A percentile compares a stretch with the other conserved stretches of the same genome.
Conservation (phyloP, 1,139 yeast genomes). For the Geotrichum europaeum region DNA sequence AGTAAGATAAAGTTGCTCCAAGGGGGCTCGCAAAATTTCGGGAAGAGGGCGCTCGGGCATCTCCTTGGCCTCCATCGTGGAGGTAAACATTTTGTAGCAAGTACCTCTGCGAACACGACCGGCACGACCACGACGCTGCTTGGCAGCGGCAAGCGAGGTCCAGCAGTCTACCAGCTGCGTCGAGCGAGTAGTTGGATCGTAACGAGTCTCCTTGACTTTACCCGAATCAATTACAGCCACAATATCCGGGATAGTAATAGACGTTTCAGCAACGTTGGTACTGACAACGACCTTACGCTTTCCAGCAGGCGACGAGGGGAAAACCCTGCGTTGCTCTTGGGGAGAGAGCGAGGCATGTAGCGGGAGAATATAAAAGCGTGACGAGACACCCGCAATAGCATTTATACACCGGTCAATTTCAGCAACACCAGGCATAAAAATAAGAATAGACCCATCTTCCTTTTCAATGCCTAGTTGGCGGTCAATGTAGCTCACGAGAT, state of each 20-base stretch:
- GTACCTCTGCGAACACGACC: slow-evolving; percentile 85
- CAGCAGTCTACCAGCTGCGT: slow-evolving; percentile 72
- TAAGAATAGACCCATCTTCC: slow-evolving; percentile 66
- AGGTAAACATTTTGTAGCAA: slow-evolving; percentile 76
- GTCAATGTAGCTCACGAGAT: slow-evolving; percentile 52
- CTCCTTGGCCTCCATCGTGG: slow-evolving; percentile 45
- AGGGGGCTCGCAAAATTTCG: slow-evolving; percentile 75
- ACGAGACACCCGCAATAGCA: slow-evolving; percentile 30
- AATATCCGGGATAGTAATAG: slow-evolving; percentile 89
- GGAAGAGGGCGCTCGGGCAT: slow-evolving; percentile 79
- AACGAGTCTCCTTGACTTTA: slow-evolving; percentile 69
- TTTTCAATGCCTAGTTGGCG: slow-evolving; percentile 35
- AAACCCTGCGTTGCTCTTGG: slow-evolving; percentile 73
- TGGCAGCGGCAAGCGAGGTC: slow-evolving; percentile 89
- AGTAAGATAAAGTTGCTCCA: slow-evolving; percentile 74
- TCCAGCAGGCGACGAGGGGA: slow-evolving; percentile 46
- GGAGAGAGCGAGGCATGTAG: slow-evolving; percentile 83
- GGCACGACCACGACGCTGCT: slow-evolving; percentile 96
- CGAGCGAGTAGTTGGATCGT: slow-evolving; percentile 59
- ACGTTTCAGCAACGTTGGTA: slow-evolving; percentile 78
- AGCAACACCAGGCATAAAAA: slow-evolving; percentile 86
- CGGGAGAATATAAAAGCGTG: slow-evolving; percentile 48
- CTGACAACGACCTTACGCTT: slow-evolving; percentile 78
- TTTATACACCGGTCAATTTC: slow-evolving; percentile 60
- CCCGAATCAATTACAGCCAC: slow-evolving; percentile 90